Evolutionary conservation across 2,329 filamentous ascomycete genomes (phyloP).

Genomic region (Pezicula carpinea): DNA sequence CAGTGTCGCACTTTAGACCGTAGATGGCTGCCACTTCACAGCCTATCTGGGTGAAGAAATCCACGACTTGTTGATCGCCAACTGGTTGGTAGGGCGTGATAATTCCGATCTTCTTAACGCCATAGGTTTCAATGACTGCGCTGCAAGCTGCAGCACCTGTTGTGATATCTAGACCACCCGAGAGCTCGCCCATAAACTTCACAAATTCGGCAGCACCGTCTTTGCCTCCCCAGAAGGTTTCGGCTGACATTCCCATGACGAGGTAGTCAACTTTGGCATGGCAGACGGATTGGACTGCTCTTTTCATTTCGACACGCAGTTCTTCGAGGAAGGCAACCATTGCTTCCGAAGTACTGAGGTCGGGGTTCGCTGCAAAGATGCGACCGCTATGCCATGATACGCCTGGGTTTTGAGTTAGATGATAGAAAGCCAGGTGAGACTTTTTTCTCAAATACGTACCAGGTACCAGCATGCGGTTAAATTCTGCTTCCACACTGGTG

Average conservation of each 20-base stretch:
- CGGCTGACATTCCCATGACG: constrained; percentile 31
- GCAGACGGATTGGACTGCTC: constrained; percentile 24
- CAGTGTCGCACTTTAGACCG: constrained; percentile 26
- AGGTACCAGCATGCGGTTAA: constrained; percentile 27
- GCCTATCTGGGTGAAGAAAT: constrained; percentile 28
- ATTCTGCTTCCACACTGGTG: constrained; percentile 31
- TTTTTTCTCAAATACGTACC: constrained; percentile 2
- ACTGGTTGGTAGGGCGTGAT: constrained; percentile 29
- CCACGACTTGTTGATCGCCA: constrained; percentile 28
- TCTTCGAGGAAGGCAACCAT: constrained; percentile 28
- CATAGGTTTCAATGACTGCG: constrained; percentile 25
- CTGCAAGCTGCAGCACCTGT: constrained; percentile 28
- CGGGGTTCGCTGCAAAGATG: constrained; percentile 27
- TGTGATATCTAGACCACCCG: constrained; percentile 24
- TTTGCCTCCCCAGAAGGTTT: constrained; percentile 30
- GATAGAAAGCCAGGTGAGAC: neutral
- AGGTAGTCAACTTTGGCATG: constrained; percentile 26
- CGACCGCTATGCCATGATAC: constrained; percentile 29
- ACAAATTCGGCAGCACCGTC: constrained; percentile 27
- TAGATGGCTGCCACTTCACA: constrained; percentile 25
- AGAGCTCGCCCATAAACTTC: constrained; percentile 26
- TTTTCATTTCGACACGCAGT: constrained; percentile 25
- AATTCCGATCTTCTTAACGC: constrained; percentile 26
- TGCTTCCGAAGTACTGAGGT: constrained; percentile 24
- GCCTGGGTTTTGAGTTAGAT: constrained; percentile 11